Percentiles rank a stretch among this genome's conserved stretches.
Conservation (phyloP, 1,284 basidiomycete genomes). For the Trichosporon ovoides region DNA sequence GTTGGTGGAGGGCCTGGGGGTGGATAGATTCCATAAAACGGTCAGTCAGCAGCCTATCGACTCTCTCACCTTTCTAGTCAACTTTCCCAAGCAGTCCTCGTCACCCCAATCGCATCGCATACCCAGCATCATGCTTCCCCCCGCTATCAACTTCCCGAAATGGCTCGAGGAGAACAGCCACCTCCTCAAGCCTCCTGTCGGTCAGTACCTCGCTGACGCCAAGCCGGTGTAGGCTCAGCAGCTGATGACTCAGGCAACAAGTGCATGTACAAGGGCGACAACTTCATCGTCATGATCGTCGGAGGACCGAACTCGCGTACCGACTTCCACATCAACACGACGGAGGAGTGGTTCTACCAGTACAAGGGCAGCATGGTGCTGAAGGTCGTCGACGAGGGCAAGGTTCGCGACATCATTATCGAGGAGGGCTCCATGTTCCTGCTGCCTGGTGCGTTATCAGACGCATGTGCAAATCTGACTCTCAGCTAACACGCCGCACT, state of each 20-base stretch:
- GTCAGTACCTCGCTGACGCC: too few species aligned
- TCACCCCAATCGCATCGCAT: too few species aligned
- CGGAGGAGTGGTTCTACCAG: constrained; percentile 97
- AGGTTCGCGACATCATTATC: constrained; percentile 80
- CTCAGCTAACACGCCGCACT: constrained; percentile 87
- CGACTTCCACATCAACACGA: constrained; percentile 90
- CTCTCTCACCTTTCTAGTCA: not conserved
- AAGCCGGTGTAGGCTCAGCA: not conserved
- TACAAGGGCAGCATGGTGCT: constrained; percentile 85
- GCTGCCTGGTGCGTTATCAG: constrained; percentile 64
- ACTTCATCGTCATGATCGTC: constrained; percentile 85
- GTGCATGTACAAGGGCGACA: constrained; percentile 74
- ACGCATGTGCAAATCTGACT: not conserved
- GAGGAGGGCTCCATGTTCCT: constrained; percentile 96
- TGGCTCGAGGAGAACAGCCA: constrained; percentile 77
- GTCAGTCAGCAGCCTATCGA: too few species aligned
- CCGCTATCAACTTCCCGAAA: constrained; percentile 73
- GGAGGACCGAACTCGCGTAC: constrained; percentile 88
- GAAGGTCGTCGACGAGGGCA: constrained; percentile 77
- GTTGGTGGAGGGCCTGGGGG: too few species aligned
- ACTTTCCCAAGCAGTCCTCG: not conserved
- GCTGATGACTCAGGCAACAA: constrained; percentile 58
- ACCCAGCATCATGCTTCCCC: constrained; percentile 27
- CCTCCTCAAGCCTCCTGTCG: constrained; percentile 79
- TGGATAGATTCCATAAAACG: too few species aligned